Evolutionary conservation across 78 protist species (phyloP), one percentile per base, ranked within the genome.

Genomic region (Tieghemostelium lacteum): DNA sequence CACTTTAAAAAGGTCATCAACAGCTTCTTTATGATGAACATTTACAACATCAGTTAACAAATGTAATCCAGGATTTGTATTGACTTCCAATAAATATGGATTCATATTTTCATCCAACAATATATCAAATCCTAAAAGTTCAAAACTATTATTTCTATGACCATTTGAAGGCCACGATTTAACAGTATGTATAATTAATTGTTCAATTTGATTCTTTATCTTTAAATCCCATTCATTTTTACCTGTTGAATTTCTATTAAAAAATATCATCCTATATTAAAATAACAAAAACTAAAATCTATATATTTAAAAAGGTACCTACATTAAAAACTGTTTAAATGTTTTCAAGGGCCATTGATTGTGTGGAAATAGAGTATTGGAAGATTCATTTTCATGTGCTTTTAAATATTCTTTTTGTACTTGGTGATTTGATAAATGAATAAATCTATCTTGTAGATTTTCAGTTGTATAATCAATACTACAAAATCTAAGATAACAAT

Each of bases 101-200:
- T 86, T 33, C 22, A 58, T 26, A 2, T 55, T 3, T 3, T 50
- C 85, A 12, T 86, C 86, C 26, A 93, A 17, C 58, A 93, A 40
- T 3, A 93, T 31, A 64, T 93, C 95, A 12, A 76, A 86, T 36
- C 95, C 95, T 17, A 93, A 61, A 29, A 93, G 78, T 33, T 93
- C 85, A 34, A 86, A 93, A 40, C 77, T 64, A 39, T 67, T 55
- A 20, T 76, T 66, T 29, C 75, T 58, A 2, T 85, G 92, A 33
- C 69, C 69, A 39, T 67, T 58, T 17, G 26, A 14, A 29, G 73
- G 73, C 92, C 92, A 85, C 8, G 67, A 57, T 37, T 55, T 42
- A 26, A 85, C 36, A 37, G 92, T 67, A 1, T 31, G 29, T 22
- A 54, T 66, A n/a, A 85, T 40, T 26, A 85, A 64, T 31, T 36